Evolutionary conservation across 1,139 yeast genomes (phyloP), one percentile per base, ranked within the genome.

Genomic region (Geotrichum candidum): DNA sequence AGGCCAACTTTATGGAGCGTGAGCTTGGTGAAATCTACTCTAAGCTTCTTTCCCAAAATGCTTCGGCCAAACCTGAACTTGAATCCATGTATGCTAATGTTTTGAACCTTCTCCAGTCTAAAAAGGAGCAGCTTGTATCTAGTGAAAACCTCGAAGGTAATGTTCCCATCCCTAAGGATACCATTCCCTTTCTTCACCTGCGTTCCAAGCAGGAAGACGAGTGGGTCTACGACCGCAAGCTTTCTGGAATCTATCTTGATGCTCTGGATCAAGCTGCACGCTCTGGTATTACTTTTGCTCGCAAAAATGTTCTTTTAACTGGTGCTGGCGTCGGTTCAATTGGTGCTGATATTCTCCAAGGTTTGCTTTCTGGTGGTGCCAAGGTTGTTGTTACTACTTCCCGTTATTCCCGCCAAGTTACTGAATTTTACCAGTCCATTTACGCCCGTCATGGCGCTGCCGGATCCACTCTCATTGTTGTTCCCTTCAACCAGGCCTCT

Each of bases 271-370:
- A 83, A 66, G 96, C 96, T 73, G 97, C 99, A 91, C 69, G 97
- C 75, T 94, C 92, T 80, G 99, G 99, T 79, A 83, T 91, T 65
- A 83, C 96, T 51, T 94, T 87, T 82, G 87, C 88, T 76, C 90
- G 86, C 76, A 94, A 91, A 78, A 86, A 87, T 68, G 97, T 92
- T 60, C 84, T 94, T 72, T 82, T 94, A 69, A 94, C 99, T 60
- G 99, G 99, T 81, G 98, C 98, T 60, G 99, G 99, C 81, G 94
- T 90, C 61, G 99, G 98, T 59, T 94, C 99, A 60, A 94, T 94
- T 75, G 99, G 98, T 78, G 97, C 97, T 65, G 97, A 94, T 77
- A 85, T 94, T 68, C 82, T 94, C 75, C 96, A 90, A 80, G 99
- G 99, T 68, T 82, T 94, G 75, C 81, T 94, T 62, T 86, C 95